Conservation (phyloP, 805 yeast species). For the Saccharomycopsis fermentans region DNA sequence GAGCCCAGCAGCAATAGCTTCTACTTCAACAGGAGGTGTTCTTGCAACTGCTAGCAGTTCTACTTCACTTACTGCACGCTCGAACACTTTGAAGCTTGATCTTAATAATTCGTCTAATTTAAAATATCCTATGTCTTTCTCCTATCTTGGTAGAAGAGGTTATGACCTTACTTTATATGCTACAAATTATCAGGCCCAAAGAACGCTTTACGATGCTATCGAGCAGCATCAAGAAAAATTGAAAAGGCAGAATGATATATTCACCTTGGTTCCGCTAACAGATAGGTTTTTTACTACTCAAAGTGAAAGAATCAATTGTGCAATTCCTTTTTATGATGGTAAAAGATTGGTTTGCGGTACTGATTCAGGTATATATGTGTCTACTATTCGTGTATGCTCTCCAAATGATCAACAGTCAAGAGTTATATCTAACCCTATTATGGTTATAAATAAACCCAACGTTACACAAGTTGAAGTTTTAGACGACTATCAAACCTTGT, state of each 20-base stretch:
- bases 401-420: slow-evolving; percentile 40
- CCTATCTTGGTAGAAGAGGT: slow-evolving; percentile 18
- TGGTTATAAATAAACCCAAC: slow-evolving; percentile 62
- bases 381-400: slow-evolving; percentile 47
- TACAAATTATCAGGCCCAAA: slow-evolving; percentile 39
- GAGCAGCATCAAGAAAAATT: slow-evolving; percentile 69
- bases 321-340: slow-evolving; percentile 91
- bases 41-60: slow-evolving; percentile 1
- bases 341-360: slow-evolving; percentile 85
- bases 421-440: slow-evolving; percentile 60
- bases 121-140: slow-evolving; percentile 13
- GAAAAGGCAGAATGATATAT: slow-evolving; percentile 65
- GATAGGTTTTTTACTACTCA: slow-evolving; percentile 62
- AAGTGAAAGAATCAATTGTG: slow-evolving; percentile 74
- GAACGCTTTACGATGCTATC: slow-evolving; percentile 70
- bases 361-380: slow-evolving; percentile 78
- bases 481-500: slow-evolving; percentile 78
- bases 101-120: background rate
- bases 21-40: background rate
- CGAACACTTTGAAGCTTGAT: slow-evolving; percentile 12
- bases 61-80: slow-evolving; percentile 6
- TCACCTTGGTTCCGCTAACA: slow-evolving; percentile 64
- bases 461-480: slow-evolving; percentile 85
- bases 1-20: background rate
- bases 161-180: slow-evolving; percentile 18